phyloP scores from a whole-genome alignment of 2,329 filamentous ascomycete genomes.

The Epichloe sp. region DNA sequence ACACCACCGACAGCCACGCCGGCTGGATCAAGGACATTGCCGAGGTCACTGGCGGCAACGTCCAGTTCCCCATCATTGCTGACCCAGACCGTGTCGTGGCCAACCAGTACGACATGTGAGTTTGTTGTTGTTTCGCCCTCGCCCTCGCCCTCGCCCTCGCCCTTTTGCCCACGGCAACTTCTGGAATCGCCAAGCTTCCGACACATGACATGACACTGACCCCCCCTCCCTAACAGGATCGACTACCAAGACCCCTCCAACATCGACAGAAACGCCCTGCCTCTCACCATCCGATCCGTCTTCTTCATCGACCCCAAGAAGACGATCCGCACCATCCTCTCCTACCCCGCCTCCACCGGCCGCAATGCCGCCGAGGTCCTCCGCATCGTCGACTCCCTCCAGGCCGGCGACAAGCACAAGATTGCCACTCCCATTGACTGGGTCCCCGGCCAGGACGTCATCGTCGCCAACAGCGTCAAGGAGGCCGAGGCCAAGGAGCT shows the following conservation, averaged over 20 bases:
- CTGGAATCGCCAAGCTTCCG: neutral
- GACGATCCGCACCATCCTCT: conserved; percentile 84
- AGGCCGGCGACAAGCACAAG: conserved; percentile 77
- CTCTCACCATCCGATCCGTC: conserved; percentile 88
- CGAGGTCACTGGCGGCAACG: conserved; percentile 58
- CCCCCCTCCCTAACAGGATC: conserved; percentile 34
- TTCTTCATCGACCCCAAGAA: conserved; percentile 92
- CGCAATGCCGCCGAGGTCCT: conserved; percentile 71
- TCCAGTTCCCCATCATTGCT: conserved; percentile 69
- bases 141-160: too few relatives aligned
- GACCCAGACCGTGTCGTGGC: conserved; percentile 68
- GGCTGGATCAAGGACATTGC: conserved; percentile 85
- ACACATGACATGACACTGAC: too few relatives aligned
- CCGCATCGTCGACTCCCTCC: conserved; percentile 65
- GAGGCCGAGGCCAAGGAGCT: conserved; percentile 79
- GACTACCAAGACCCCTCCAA: conserved; percentile 73
- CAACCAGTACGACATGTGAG: conserved; percentile 65
- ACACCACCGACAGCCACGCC: conserved; percentile 71
- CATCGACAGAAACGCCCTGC: conserved; percentile 69
- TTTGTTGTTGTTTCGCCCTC: conserved; percentile 2
- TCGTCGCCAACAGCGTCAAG: conserved; percentile 71
- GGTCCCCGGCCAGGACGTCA: conserved; percentile 79
- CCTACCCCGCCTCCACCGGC: conserved; percentile 84
- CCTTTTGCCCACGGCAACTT: too few relatives aligned
- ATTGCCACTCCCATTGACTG: conserved; percentile 86